Percentiles rank a stretch among this genome's conserved stretches.
These are phyloP conservation scores for Collybiopsis luxurians DNA, from an alignment of 768 basidiomycete species.

Conservation along the genomic window DNA sequence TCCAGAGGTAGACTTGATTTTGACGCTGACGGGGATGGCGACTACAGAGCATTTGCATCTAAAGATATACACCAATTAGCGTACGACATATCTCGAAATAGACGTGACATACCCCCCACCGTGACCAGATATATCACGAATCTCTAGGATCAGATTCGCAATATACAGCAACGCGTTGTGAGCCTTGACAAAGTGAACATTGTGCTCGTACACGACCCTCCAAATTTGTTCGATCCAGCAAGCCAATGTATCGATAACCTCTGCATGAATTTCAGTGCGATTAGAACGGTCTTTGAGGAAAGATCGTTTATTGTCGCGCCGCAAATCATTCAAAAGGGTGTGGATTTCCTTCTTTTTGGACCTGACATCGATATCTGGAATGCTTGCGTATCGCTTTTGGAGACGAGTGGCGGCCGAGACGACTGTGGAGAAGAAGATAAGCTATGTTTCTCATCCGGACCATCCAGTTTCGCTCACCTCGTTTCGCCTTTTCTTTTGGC, in stretches of 20 bases:
- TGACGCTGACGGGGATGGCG: slow-evolving; percentile 33
- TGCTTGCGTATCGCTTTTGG: slow-evolving; percentile 32
- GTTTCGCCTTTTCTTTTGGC: slow-evolving; percentile 33
- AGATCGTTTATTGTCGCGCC: slow-evolving; percentile 50
- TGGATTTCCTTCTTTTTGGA: slow-evolving; percentile 56
- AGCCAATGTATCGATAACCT: slow-evolving; percentile 52
- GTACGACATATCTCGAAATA: neutral
- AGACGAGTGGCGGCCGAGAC: slow-evolving; percentile 37
- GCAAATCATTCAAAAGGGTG: slow-evolving; percentile 48
- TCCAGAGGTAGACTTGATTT: slow-evolving; percentile 32
- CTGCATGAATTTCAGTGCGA: slow-evolving; percentile 51
- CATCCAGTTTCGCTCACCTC: slow-evolving; percentile 22
- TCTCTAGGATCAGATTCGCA: slow-evolving; percentile 37
- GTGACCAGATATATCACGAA: slow-evolving; percentile 22
- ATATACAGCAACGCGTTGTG: slow-evolving; percentile 57
- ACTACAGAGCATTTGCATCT: slow-evolving; percentile 45
- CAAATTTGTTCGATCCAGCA: slow-evolving; percentile 67
- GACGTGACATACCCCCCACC: slow-evolving; percentile 22
- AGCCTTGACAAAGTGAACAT: slow-evolving; percentile 45
- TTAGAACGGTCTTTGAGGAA: slow-evolving; percentile 52
- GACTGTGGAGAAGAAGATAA: slow-evolving; percentile 18
- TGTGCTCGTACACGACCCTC: slow-evolving; percentile 58
- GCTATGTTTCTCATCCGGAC: neutral
- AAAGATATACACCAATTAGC: slow-evolving; percentile 1
- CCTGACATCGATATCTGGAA: slow-evolving; percentile 51